phyloP scores from a whole-genome alignment of 345 rosid species.

The Brassica nigra region DNA sequence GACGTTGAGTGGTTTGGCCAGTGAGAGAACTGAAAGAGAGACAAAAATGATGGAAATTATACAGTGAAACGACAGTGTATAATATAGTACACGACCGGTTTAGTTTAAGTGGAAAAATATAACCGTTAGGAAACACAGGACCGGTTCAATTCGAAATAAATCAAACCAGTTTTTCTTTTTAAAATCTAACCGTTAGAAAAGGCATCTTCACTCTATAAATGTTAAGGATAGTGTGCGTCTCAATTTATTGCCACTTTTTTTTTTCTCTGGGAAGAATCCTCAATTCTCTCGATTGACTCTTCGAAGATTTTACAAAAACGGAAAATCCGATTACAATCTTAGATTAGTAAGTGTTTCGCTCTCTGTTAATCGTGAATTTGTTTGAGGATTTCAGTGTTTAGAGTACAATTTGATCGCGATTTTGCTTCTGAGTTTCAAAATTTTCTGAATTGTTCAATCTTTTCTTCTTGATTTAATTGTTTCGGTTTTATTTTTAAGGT shows the following conservation, averaged over 20 bases:
- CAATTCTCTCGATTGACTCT: not conserved
- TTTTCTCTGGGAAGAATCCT: not conserved
- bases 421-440: not conserved
- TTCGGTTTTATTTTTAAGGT: not conserved
- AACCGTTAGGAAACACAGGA: not conserved
- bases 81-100: not conserved
- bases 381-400: not conserved
- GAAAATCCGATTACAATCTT: not conserved
- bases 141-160: not conserved
- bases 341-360: not conserved
- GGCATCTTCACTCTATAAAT: not conserved
- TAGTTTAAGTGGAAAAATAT: not conserved
- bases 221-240: not conserved
- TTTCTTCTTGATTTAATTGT: not conserved
- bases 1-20: no score
- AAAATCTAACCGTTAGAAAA: not conserved
- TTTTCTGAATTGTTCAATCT: not conserved
- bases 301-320: not conserved
- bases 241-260: not conserved
- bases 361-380: not conserved
- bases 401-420: not conserved
- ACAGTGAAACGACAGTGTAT: no score
- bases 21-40: no score
- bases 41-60: no score
- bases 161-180: not conserved